phyloP scores from a whole-genome alignment of 2,329 filamentous ascomycete species.

The Microascus cirrosus region DNA sequence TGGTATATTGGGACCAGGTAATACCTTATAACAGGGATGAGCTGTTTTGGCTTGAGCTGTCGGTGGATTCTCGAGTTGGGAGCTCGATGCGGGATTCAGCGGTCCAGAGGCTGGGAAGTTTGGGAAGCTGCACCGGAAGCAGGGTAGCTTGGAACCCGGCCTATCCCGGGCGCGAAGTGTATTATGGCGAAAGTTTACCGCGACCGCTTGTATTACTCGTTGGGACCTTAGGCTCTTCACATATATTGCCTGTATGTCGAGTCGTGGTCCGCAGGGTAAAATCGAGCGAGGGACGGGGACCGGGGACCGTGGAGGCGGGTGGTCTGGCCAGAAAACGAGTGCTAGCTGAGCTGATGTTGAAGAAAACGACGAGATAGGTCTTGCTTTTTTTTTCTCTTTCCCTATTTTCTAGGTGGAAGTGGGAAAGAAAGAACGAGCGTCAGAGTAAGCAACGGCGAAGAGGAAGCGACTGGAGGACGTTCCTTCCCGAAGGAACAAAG shows the following conservation, averaged over 20 bases:
- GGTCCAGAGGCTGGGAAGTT: not conserved
- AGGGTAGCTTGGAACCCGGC: not conserved
- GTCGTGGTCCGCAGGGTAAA: not conserved
- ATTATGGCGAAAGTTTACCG: slow-evolving; percentile 1
- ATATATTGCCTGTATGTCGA: slow-evolving; percentile 4
- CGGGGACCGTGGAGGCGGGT: not conserved
- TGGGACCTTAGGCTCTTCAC: not conserved
- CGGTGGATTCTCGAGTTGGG: not conserved
- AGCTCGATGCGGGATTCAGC: not conserved
- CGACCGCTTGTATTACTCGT: not conserved
- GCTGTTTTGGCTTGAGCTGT: not conserved
- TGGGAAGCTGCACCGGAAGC: not conserved
- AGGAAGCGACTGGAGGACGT: slow-evolving; percentile 4
- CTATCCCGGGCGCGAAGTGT: not conserved
- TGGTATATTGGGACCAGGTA: not conserved
- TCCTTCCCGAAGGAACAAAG: slow-evolving; percentile 1
- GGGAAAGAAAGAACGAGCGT: not conserved
- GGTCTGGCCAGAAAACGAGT: not conserved
- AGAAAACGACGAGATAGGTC: not conserved
- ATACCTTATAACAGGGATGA: slow-evolving; percentile 2
- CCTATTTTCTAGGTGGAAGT: not conserved
- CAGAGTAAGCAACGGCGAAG: not conserved
- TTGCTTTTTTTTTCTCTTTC: not conserved
- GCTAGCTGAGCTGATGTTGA: not conserved
- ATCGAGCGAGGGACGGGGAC: not conserved